Evolutionary conservation across 78 protist species (phyloP), one percentile per base, ranked within the genome.

Genomic region (Capsaspora owczarzaki): DNA sequence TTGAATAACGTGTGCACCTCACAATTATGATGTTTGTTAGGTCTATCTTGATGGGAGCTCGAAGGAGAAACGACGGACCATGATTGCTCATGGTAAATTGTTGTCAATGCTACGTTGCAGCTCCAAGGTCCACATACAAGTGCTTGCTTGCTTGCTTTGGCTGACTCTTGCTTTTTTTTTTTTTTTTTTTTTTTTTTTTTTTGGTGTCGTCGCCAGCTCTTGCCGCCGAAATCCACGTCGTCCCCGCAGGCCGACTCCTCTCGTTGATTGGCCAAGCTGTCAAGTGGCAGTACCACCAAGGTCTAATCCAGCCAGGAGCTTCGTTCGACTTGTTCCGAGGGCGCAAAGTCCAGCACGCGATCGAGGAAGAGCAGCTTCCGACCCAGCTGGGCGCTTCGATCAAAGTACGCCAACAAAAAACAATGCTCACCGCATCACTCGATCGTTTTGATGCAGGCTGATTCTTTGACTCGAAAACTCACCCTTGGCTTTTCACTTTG

Each of bases 251-350:
- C 19, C 86, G 96, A 31, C 46, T 93, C 33, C 41, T 93, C 56
- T 33, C 92, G 19, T 38, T 93, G 25, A 68, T 93, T 27, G 35
- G 83, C 22, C 92, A 91, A 20, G 80, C 96, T 47, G 43, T 93
- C 42, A 90, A 91, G 71, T 93, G 90, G 89, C 94, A 93, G 76
- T 84, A 78, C 51, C 70, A 76, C 63, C 56, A 63, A 29, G 51
- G 51, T 5, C 51, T 46, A 5, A 5, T 46, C 51, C 51, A 5
- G 51, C 51, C 71, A 16, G 80, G 56, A 10, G 49, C 80, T 1
- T 6, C 41, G 25, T 29, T 78, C 35, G 88, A 86, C 53, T 51
- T 86, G 41, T 63, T 86, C 80, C n/a, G 78, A 27, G 84, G 81
- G 42, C n/a, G 12, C 27, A 38, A 78, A 27, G 61, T 43, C n/a